Evolutionary conservation across 2,329 filamentous ascomycete species (phyloP), one percentile per base, ranked within the genome.

Genomic region (Colletotrichum sojae): DNA sequence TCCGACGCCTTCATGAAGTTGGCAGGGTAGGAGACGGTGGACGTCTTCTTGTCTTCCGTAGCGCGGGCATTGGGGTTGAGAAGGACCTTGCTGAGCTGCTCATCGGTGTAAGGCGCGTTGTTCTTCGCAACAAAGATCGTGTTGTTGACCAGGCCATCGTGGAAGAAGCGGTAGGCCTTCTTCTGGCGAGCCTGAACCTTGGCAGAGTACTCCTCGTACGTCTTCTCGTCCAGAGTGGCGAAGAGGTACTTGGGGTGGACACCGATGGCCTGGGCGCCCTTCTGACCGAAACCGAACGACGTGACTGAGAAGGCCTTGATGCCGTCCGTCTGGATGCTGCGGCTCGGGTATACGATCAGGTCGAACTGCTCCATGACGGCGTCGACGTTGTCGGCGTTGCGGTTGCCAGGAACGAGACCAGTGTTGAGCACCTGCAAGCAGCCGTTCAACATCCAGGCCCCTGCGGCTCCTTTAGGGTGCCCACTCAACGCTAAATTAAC

Each of bases 401-500:
- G 92, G 85, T 99, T 99, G 69, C 96, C 96, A 15, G 96, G 96
- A 25, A 99, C 95, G 57, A 99, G 86, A 78, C 96, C 96, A 59
- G 89, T 92, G 86, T 98, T 97, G 76, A 99, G 89, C 53, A 98
- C 94, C 82, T 99, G 96, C 80, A 99, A 85, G 81, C 94, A 96
- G 73, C 96, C 96, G 86, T 99, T 99, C 89, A 99, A 91, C 96
- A 99, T 99, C 95, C 96, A 99, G 56, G 95, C 96, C 86, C 96
- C 96, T 70, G 96, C 96, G 76, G 96, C 95, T 91, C 96, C 96
- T 90, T 99, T 99, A 77, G 96, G 96, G 81, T 99, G 96, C 82
- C 96, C n/a, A n/a, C n/a, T n/a, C n/a, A n/a, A n/a, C n/a, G n/a
- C n/a, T n/a, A n/a, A n/a, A n/a, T n/a, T n/a, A n/a, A n/a, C n/a